Evolutionary conservation across 371 early-diverging fungal species (phyloP), one percentile per base, ranked within the genome.

Genomic region (Mucor indicus): DNA sequence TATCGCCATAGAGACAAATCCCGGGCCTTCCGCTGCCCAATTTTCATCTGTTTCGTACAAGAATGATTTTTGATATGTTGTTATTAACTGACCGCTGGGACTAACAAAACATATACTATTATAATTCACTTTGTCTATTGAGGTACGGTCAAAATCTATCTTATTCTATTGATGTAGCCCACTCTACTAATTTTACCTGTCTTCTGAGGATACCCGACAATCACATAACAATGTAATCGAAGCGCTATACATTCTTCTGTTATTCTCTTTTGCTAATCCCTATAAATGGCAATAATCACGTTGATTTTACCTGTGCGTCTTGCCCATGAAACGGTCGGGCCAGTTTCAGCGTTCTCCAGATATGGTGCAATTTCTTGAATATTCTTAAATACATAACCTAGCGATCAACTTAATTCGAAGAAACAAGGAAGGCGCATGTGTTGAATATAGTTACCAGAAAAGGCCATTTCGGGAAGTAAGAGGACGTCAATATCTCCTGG

Each of bases 391-490:
- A 75, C 73, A 59, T 89, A 89, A 12, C 87, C 88, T 79, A 27
- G 29, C 5, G 11, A 7, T 27, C 5, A 27, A 27, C 45, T 48
- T 33, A 7, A 11, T 16, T 8, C 4, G 20, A 12, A 30, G 2
- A 31, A 20, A 39, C 21, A 39, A 39, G 19, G 19, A 16, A 15
- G 9, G 9, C 6, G 7, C 16, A 1, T n/a, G n/a, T n/a, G n/a
- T n/a, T n/a, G n/a, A n/a, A n/a, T n/a, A n/a, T n/a, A n/a, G n/a
- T n/a, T 67, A 75, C 86, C 89, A 30, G 87, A 73, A 45, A 89
- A 86, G 3, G 83, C 83, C 86, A 91, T 79, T 60, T 91, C 91
- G 0, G 91, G 87, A 27, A 91, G 64, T 3, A 89, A 67, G 8
- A 91, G 56, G 3, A 88, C 46, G 51, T 85, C 85, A 3, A 87